A percentile compares a stretch with the other conserved stretches of the same genome.
Evolutionary conservation across 2,329 filamentous ascomycete genomes (phyloP).

Genomic region (Trichoderma lentiforme): DNA sequence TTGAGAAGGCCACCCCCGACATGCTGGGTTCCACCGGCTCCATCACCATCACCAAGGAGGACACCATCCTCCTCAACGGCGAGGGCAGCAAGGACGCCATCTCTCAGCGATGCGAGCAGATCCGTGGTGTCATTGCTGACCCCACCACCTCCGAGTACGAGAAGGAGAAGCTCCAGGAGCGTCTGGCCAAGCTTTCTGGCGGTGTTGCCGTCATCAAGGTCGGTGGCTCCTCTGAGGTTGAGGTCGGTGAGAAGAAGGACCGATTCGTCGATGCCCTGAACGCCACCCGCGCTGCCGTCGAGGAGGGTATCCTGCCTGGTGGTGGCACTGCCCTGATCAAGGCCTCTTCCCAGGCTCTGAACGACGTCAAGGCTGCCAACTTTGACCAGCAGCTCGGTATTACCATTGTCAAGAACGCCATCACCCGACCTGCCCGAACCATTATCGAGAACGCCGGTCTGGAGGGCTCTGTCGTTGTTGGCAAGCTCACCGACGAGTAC

Average conservation of each 20-base stretch:
- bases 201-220: conserved; percentile 99
- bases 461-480: conserved; percentile 93
- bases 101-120: conserved; percentile 95
- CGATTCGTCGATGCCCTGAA: conserved; percentile 98
- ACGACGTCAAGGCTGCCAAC: conserved; percentile 81
- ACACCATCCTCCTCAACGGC: conserved; percentile 97
- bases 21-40: conserved; percentile 96
- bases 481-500: conserved; percentile 95
- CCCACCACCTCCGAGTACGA: conserved; percentile 96
- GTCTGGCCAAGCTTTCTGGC: conserved; percentile 97
- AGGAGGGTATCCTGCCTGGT: conserved; percentile 98
- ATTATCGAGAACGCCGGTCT: conserved; percentile 98
- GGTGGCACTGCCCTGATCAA: conserved; percentile 98
- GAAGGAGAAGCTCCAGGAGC: conserved; percentile 99
- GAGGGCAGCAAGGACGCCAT: conserved; percentile 94
- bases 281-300: conserved; percentile 94
- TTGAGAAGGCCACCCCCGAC: conserved; percentile 94
- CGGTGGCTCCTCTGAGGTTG: conserved; percentile 93
- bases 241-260: conserved; percentile 99
- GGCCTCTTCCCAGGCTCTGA: conserved; percentile 85
- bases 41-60: conserved; percentile 99
- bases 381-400: conserved; percentile 99
- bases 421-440: conserved; percentile 87
- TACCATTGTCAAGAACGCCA: conserved; percentile 95
- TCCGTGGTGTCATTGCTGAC: conserved; percentile 93